Percentiles rank a stretch among this genome's conserved stretches.
phyloP scores from a whole-genome alignment of 192 early-diverging fungal species.

The Coemansia sp. region DNA sequence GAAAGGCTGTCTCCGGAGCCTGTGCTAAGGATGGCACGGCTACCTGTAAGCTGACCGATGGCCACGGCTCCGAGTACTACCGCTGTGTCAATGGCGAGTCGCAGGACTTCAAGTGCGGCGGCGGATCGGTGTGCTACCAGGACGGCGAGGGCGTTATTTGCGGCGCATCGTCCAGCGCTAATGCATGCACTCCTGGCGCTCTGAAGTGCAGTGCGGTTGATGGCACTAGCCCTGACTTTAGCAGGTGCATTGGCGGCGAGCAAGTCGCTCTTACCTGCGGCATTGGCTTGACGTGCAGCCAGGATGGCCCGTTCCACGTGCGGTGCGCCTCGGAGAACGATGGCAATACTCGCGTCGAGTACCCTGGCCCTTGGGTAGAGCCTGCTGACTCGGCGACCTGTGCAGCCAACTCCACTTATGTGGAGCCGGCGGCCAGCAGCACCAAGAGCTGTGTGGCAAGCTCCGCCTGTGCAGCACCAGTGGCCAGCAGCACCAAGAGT shows the following conservation, averaged over 20 bases:
- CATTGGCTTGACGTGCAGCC: conserved; percentile 14
- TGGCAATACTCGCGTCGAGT: conserved; percentile 13
- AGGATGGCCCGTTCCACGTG: conserved; percentile 33
- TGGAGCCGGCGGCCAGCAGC: background rate
- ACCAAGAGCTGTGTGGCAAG: too few relatives aligned
- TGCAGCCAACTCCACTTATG: background rate
- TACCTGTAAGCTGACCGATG: conserved; percentile 9
- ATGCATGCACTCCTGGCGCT: conserved; percentile 13
- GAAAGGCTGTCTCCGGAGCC: background rate
- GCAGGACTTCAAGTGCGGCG: conserved; percentile 14
- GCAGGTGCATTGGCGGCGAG: conserved; percentile 20
- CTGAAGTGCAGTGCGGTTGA: conserved; percentile 19
- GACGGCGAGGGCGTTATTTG: conserved; percentile 19
- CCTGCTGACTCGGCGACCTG: background rate
- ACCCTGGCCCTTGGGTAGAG: background rate
- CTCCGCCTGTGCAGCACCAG: too few relatives aligned
- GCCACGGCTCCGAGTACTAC: conserved; percentile 6
- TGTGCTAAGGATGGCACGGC: conserved; percentile 15
- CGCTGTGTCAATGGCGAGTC: background rate
- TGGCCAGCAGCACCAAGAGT: background rate
- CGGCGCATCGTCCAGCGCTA: conserved; percentile 4
- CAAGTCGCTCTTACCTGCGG: conserved; percentile 17
- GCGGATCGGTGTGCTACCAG: conserved; percentile 28
- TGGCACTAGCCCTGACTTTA: conserved; percentile 21
- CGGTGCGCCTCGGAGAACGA: conserved; percentile 21